phyloP scores from a whole-genome alignment of 73 alveolate genomes.

The Breviolum minutum region DNA sequence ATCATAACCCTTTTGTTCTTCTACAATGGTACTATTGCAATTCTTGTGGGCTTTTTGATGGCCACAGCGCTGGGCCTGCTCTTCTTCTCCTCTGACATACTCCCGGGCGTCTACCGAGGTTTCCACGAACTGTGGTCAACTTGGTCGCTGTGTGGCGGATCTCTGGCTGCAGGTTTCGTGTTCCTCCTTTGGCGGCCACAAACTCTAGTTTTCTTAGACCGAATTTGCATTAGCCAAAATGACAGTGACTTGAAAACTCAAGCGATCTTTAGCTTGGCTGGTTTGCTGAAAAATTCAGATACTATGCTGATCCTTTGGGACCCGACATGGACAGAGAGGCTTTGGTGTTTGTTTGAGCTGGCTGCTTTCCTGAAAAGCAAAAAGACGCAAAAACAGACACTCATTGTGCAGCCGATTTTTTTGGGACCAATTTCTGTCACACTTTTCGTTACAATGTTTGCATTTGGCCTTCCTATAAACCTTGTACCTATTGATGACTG shows the following conservation, averaged over 20 bases:
- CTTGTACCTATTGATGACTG: not conserved
- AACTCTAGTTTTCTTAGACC: not conserved
- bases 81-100: not conserved
- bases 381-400: not conserved
- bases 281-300: conserved; percentile 10
- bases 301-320: conserved; percentile 32
- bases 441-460: not conserved
- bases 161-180: not conserved
- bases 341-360: conserved; percentile 43
- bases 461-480: not conserved
- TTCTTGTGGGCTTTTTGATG: not conserved
- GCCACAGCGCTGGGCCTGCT: not conserved
- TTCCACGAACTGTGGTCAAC: not conserved
- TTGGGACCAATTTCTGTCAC: not conserved
- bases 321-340: not conserved
- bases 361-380: conserved; percentile 38
- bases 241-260: not conserved
- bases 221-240: not conserved
- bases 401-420: not conserved
- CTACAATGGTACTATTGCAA: not conserved
- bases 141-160: not conserved
- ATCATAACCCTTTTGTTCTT: not conserved
- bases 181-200: not conserved
- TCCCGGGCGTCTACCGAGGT: not conserved
- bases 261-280: conserved; percentile 1